Conservation (phyloP, 2,329 filamentous ascomycete species). For the Elsinoe arachidis region DNA sequence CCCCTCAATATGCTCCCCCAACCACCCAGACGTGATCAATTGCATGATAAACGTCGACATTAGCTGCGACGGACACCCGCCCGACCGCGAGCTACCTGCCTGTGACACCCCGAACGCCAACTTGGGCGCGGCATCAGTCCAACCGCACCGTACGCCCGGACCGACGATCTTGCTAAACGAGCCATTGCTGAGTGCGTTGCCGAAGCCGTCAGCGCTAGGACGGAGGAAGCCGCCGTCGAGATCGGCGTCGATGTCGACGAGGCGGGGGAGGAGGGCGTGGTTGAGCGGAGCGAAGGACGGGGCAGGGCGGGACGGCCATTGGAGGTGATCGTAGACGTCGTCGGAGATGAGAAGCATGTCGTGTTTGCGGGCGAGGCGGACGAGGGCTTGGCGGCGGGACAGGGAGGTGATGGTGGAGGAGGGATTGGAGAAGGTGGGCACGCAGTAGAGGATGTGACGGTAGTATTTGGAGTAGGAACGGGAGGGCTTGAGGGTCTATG, state of each 20-base stretch:
- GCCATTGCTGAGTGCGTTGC: constrained; percentile 76
- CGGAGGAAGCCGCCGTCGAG: constrained; percentile 50
- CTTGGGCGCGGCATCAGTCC: constrained; percentile 64
- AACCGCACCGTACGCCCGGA: constrained; percentile 78
- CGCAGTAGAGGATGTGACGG: constrained; percentile 77
- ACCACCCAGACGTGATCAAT: constrained; percentile 42
- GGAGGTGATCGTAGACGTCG: constrained; percentile 90
- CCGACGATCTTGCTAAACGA: constrained; percentile 83
- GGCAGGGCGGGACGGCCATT: constrained; percentile 52
- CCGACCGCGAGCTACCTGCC: constrained; percentile 49
- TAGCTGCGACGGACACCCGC: constrained; percentile 52
- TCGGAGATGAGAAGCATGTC: constrained; percentile 80
- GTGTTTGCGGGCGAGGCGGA: constrained; percentile 66
- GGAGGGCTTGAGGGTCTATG: constrained; percentile 47
- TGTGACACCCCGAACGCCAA: constrained; percentile 52
- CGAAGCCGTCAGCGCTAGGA: constrained; percentile 52
- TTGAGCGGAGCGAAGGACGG: constrained; percentile 19
- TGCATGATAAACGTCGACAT: constrained; percentile 49
- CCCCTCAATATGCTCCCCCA: constrained; percentile 46
- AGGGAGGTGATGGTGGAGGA: constrained; percentile 75
- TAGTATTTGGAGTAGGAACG: constrained; percentile 66
- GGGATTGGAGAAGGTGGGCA: constrained; percentile 84
- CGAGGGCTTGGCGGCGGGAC: constrained; percentile 55
- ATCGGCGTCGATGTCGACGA: constrained; percentile 68
- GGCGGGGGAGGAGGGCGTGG: constrained; percentile 52